These are phyloP conservation scores for Marsdenia floribunda DNA, from an alignment of 257 asterid genomes.

Conservation along the genomic window DNA sequence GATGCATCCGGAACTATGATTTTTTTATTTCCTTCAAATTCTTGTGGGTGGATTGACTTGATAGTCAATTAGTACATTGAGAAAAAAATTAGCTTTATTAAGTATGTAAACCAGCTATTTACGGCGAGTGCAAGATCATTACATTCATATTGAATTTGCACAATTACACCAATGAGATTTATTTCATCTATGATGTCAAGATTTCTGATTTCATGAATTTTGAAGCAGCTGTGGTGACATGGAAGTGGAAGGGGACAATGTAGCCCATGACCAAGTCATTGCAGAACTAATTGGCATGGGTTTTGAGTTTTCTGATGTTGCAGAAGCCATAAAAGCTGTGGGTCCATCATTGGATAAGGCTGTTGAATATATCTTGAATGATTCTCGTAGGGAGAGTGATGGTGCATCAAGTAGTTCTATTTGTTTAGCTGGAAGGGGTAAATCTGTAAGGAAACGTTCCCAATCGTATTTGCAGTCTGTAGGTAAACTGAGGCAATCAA, in stretches of 20 bases:
- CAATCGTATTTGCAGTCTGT: slow-evolving; percentile 26
- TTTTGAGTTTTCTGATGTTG: slow-evolving; percentile 42
- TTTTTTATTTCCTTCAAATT: no score
- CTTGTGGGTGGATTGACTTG: neutral
- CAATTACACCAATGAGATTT: neutral
- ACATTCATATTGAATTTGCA: neutral
- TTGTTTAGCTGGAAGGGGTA: slow-evolving; percentile 14
- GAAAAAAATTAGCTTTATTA: neutral
- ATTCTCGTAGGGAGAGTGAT: slow-evolving; percentile 28
- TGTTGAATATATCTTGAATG: slow-evolving; percentile 56
- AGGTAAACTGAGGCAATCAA: slow-evolving; percentile 44
- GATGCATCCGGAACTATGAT: neutral
- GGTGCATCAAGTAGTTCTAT: slow-evolving; percentile 33
- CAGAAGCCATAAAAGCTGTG: slow-evolving; percentile 51
- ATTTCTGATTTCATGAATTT: neutral
- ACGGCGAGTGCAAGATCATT: no score
- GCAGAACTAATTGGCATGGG: slow-evolving; percentile 71
- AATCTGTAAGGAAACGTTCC: slow-evolving; percentile 31
- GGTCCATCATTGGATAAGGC: slow-evolving; percentile 60
- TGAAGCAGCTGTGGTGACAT: slow-evolving; percentile 19
- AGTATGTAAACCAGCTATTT: neutral
- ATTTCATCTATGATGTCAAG: neutral
- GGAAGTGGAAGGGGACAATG: slow-evolving; percentile 23
- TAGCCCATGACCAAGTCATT: slow-evolving; percentile 40
- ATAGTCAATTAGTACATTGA: neutral